Conservation (phyloP, 345 rosid species). For the Durio zibethinus region DNA sequence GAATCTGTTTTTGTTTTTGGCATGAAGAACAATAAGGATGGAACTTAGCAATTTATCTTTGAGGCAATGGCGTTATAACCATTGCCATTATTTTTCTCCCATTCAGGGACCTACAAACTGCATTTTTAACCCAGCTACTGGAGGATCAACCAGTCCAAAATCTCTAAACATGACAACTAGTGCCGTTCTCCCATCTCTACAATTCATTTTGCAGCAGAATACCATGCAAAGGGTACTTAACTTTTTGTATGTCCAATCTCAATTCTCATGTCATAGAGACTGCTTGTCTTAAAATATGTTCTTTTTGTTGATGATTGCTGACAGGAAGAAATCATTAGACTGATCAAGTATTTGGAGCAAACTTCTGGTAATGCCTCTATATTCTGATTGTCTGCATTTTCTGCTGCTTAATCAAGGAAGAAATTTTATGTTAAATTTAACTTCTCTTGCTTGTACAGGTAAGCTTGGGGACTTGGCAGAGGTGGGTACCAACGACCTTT, state of each 20-base stretch:
- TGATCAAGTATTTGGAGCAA: constrained; percentile 79
- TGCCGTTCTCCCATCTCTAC: constrained; percentile 68
- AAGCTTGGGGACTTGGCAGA: constrained; percentile 62
- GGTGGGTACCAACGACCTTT: constrained; percentile 43
- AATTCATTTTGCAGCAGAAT: constrained; percentile 81
- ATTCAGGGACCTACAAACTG: constrained; percentile 62
- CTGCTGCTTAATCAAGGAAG: not conserved
- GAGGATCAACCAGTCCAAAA: constrained; percentile 48
- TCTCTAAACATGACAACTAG: constrained; percentile 42
- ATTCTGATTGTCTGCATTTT: constrained; percentile 4
- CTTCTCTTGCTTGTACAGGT: constrained; percentile 40
- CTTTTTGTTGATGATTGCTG: constrained; percentile 23
- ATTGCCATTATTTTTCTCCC: constrained; percentile 28
- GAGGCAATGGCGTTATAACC: constrained; percentile 37
- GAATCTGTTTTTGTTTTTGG: not conserved
- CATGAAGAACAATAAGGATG: constrained; percentile 10
- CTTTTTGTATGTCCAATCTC: not conserved
- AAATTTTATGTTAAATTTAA: constrained; percentile 13
- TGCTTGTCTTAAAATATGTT: not conserved
- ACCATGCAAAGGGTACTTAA: constrained; percentile 63
- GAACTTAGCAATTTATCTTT: constrained; percentile 35
- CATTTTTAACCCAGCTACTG: constrained; percentile 38
- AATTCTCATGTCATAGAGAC: not conserved
- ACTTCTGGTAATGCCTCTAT: constrained; percentile 53
- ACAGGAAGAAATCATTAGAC: constrained; percentile 90